Conservation (phyloP, 495 filamentous ascomycete genomes). For the Podospora didyma region DNA sequence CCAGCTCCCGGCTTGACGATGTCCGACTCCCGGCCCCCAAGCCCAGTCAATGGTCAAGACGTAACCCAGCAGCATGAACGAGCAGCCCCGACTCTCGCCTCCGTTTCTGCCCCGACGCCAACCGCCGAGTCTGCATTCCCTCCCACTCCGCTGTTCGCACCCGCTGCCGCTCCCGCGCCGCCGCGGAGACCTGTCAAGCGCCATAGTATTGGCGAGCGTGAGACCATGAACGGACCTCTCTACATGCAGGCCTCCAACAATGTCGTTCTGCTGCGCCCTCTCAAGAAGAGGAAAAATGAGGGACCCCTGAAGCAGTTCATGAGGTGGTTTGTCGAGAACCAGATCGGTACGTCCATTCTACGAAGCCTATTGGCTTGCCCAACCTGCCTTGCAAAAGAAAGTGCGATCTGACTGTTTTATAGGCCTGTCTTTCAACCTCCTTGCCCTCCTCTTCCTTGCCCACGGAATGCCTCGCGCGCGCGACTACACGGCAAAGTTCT, state of each 20-base stretch:
- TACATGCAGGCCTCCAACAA: constrained; percentile 45
- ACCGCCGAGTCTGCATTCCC: neutral
- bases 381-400: neutral
- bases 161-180: constrained; percentile 7
- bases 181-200: constrained; percentile 20
- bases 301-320: constrained; percentile 36
- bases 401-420: neutral
- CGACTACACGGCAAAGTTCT: constrained; percentile 77
- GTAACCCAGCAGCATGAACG: neutral
- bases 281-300: constrained; percentile 46
- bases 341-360: constrained; percentile 41
- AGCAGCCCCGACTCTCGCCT: neutral
- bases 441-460: constrained; percentile 70
- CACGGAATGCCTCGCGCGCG: constrained; percentile 79
- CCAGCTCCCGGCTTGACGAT: neutral
- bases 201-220: constrained; percentile 25
- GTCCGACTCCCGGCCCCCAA: neutral
- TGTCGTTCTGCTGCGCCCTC: constrained; percentile 41
- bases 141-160: neutral
- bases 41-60: neutral
- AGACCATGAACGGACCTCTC: constrained; percentile 43
- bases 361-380: too few relatives aligned
- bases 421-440: constrained; percentile 43
- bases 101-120: constrained; percentile 8
- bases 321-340: constrained; percentile 51